These are phyloP conservation scores for Hylodesmum podocarpum DNA, from an alignment of 306 rosid genomes.

Conservation along the genomic window DNA sequence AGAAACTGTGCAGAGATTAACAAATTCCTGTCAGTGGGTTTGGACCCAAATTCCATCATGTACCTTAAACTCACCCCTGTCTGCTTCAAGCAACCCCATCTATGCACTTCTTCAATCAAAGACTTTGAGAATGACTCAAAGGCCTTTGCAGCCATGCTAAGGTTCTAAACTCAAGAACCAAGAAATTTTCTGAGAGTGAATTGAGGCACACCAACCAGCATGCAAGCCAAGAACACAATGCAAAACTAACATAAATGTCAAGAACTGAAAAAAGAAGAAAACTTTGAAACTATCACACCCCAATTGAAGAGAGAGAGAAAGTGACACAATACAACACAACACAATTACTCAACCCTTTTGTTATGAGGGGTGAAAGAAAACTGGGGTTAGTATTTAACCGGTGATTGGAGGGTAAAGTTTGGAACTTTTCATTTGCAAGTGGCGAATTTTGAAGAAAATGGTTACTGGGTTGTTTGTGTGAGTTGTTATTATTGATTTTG, in stretches of 20 bases:
- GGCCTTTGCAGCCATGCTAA: conserved; percentile 67
- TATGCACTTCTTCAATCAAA: conserved; percentile 68
- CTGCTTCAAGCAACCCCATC: conserved; percentile 82
- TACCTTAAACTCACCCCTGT: conserved; percentile 81
- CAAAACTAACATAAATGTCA: conserved; percentile 31
- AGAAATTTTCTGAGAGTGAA: not conserved
- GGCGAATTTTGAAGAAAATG: not conserved
- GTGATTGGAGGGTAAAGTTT: not conserved
- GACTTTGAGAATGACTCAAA: conserved; percentile 60
- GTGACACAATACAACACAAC: too few species aligned
- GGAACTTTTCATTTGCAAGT: not conserved
- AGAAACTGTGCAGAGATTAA: conserved; percentile 80
- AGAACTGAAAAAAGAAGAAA: not conserved
- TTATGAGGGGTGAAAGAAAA: not conserved
- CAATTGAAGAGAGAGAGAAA: not conserved
- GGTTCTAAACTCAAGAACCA: not conserved
- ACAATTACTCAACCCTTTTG: not conserved
- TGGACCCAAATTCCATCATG: conserved; percentile 89
- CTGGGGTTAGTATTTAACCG: not conserved
- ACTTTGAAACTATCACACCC: not conserved
- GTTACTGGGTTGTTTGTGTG: not conserved
- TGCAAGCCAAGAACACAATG: conserved; percentile 33
- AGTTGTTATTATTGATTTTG: too few species aligned
- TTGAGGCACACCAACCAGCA: conserved; percentile 24
- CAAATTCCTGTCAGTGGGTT: conserved; percentile 51